Percentiles rank a stretch among this genome's conserved stretches.
Evolutionary conservation across 306 rosid species (phyloP).

Genomic region (Cucumis hystrix): DNA sequence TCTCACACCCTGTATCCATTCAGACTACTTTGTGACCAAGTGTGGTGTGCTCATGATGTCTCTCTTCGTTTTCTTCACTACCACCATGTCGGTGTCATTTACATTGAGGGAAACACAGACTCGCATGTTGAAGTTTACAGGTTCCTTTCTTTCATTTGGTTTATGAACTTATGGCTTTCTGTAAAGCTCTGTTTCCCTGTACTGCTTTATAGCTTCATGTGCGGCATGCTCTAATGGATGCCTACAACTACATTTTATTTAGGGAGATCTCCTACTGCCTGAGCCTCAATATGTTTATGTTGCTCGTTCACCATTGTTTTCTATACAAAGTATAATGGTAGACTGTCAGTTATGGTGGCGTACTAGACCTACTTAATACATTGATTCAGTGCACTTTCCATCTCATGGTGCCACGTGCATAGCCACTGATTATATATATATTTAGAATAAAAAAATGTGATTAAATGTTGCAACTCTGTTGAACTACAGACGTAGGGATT

Average conservation of each 20-base stretch:
- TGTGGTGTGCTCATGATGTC: slow-evolving; percentile 99
- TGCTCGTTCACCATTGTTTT: not conserved
- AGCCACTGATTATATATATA: not conserved
- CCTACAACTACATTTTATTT: not conserved
- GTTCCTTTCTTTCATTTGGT: slow-evolving; percentile 13
- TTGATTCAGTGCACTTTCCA: not conserved
- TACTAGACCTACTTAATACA: not conserved
- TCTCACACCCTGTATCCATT: slow-evolving; percentile 6
- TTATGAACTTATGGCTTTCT: not conserved
- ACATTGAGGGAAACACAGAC: slow-evolving; percentile 98
- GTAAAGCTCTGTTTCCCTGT: not conserved
- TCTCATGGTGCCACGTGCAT: not conserved
- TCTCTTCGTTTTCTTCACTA: slow-evolving; percentile 89
- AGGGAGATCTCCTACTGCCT: not conserved
- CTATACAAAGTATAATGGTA: not conserved
- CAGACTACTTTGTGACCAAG: slow-evolving; percentile 95
- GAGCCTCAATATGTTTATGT: not conserved
- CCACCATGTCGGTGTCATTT: slow-evolving; percentile 97
- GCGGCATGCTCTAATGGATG: not conserved
- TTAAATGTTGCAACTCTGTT: not conserved
- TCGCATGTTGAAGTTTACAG: slow-evolving; percentile 98
- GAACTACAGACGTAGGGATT: not conserved
- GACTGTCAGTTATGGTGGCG: not conserved
- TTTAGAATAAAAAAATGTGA: not conserved
- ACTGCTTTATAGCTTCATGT: not conserved